phyloP scores from a whole-genome alignment of 2,329 filamentous ascomycete species.

The Ophiocordyceps polyrhachis-furcata region DNA sequence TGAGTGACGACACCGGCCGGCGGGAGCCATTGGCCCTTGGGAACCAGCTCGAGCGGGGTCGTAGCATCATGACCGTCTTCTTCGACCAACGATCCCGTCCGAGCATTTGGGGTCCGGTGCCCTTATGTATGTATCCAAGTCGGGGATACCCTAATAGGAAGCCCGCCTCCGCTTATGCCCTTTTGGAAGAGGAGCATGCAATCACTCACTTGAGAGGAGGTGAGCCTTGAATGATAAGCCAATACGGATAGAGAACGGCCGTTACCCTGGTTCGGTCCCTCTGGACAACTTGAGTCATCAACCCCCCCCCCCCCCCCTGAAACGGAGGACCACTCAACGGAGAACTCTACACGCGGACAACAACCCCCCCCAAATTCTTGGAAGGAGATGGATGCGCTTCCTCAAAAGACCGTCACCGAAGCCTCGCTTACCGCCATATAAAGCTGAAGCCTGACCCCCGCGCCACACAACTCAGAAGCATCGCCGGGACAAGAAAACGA shows the following conservation, averaged over 20 bases:
- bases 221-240: too few species aligned
- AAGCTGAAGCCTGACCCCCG: constrained; percentile 12
- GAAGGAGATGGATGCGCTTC: too few species aligned
- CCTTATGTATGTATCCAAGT: background rate
- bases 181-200: background rate
- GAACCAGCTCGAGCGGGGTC: background rate
- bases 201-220: too few species aligned
- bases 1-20: background rate
- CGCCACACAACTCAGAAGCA: constrained; percentile 16
- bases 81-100: too few species aligned
- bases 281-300: too few species aligned
- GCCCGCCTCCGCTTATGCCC: constrained; percentile 7
- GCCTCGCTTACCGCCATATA: constrained; percentile 6
- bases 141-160: constrained; percentile 13
- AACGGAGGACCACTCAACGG: too few species aligned
- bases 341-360: too few species aligned
- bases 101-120: background rate
- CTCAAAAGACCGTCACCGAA: too few species aligned
- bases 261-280: too few species aligned
- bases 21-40: background rate
- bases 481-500: constrained; percentile 15
- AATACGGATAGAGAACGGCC: too few species aligned
- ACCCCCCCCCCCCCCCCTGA: too few species aligned
- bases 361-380: too few species aligned
- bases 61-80: background rate